Conservation (phyloP, 2,329 filamentous ascomycete species). For the Pseudogymnoascus sp. region DNA sequence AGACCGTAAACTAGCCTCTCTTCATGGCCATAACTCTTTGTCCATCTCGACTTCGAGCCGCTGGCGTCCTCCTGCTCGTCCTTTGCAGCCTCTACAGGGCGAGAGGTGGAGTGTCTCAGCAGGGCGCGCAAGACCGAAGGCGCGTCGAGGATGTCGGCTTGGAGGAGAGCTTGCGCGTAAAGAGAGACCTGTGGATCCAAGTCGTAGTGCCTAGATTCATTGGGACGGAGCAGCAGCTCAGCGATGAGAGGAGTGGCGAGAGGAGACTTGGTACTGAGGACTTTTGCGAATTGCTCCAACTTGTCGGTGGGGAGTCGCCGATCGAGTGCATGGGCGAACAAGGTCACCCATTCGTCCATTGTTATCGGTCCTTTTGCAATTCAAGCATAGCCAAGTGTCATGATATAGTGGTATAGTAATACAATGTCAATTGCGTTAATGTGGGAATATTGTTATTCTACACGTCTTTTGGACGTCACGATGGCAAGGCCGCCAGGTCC, state of each 20-base stretch:
- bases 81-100: constrained; percentile 15
- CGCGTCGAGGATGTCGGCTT: constrained; percentile 43
- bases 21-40: constrained; percentile 42
- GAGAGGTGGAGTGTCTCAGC: constrained; percentile 41
- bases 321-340: constrained; percentile 42
- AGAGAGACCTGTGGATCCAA: constrained; percentile 50
- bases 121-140: constrained; percentile 47
- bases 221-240: constrained; percentile 50
- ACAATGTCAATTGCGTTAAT: background rate
- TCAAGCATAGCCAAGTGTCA: background rate
- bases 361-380: background rate
- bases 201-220: constrained; percentile 31
- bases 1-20: constrained; percentile 28
- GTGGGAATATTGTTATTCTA: background rate
- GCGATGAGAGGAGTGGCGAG: constrained; percentile 44
- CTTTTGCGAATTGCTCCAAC: constrained; percentile 43
- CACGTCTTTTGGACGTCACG: background rate
- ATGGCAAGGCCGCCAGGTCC: background rate
- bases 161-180: constrained; percentile 50
- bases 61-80: constrained; percentile 18
- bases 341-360: constrained; percentile 37
- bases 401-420: background rate
- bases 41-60: constrained; percentile 37
- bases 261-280: constrained; percentile 44
- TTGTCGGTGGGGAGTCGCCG: constrained; percentile 43